phyloP scores from a whole-genome alignment of 257 asterid species.

The Vinca minor region DNA sequence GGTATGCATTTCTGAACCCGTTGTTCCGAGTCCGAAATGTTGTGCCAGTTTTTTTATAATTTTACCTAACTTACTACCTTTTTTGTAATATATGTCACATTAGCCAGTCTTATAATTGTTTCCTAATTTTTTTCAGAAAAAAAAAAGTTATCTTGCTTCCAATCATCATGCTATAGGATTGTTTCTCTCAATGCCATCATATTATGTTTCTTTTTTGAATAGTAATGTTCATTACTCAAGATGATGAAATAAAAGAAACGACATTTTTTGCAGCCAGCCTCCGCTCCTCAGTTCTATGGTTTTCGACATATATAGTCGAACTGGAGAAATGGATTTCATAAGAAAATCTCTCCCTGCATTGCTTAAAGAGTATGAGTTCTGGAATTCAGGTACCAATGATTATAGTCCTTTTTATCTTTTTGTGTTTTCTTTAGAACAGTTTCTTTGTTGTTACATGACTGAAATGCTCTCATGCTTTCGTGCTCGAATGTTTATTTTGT shows the following conservation, averaged over 20 bases:
- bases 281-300: conserved; percentile 87
- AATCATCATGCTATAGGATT: neutral
- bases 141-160: neutral
- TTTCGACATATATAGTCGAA: conserved; percentile 44
- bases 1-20: conserved; percentile 32
- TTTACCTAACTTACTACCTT: no score
- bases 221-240: neutral
- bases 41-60: no score
- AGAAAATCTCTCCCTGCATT: conserved; percentile 65
- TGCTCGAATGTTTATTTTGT: conserved; percentile 4
- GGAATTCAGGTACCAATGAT: conserved; percentile 61
- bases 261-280: conserved; percentile 57
- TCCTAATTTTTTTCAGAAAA: neutral
- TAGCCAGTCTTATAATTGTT: neutral
- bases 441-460: no score
- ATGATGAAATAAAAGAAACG: conserved; percentile 1
- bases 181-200: neutral
- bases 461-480: conserved; percentile 2
- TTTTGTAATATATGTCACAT: neutral
- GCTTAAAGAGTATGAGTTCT: conserved; percentile 60
- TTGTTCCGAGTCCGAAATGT: no score
- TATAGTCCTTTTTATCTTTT: neutral
- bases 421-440: neutral
- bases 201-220: neutral
- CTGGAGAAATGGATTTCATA: conserved; percentile 47